Evolutionary conservation across 2,329 filamentous ascomycete species (phyloP), one percentile per base, ranked within the genome.

Genomic region (Colletotrichum filicis): DNA sequence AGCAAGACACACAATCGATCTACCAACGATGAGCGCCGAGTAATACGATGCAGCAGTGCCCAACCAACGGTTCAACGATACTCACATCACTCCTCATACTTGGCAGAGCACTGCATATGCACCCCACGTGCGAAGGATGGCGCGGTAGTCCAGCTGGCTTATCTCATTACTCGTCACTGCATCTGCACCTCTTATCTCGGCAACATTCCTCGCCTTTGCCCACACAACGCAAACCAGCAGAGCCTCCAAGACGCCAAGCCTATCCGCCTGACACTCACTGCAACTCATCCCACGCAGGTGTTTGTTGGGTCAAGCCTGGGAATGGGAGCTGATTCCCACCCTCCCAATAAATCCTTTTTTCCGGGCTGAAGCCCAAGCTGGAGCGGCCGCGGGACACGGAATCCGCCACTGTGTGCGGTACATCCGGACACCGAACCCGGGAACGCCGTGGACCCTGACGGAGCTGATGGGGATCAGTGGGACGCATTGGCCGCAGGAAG

Each of bases 381-480:
- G 26, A 14, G 22, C 46, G 37, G 46, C 28, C 52, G 66, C 60
- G 49, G 60, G 30, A 14, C 28, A 61, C 66, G 66, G 67, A 52
- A 66, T n/a, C 42, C 55, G 52, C 30, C 56, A 66, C 56, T 58
- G 60, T 61, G 67, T 73, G 67, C 60, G 55, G 70, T 52, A 14
- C 61, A 56, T 49, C 61, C 61, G 67, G 71, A 49, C 66, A 57
- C 66, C 60, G 71, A 53, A 53, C 28, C 71, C 66, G 32, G 66
- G 60, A 49, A 60, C 42, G 55, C 67, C 71, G 71, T 57, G 26
- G 56, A 56, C 49, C 57, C 66, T 57, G 19, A 63, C 68, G 71
- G 61, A 74, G 68, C 62, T 72, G 65, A 74, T 74, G 67, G 71
- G 64, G 52, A 57, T 42, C 52, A 35, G 53, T 66, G 63, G 55